Percentiles rank a stretch among this genome's conserved stretches.
Conservation (phyloP, 2,329 filamentous ascomycete genomes). For the Calonectria hongkongensis region DNA sequence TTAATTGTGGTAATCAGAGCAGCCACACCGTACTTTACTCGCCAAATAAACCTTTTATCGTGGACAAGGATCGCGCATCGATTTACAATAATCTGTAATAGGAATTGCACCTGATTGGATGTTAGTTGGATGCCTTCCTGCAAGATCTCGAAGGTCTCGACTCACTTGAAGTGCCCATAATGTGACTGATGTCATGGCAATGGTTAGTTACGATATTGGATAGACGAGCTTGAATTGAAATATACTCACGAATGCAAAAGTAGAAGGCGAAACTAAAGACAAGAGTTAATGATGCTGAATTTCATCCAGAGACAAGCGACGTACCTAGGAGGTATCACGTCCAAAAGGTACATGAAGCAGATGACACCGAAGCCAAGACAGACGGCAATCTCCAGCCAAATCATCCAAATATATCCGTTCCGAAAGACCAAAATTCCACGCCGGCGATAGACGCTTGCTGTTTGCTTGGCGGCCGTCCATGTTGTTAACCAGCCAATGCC, state of each 20-base stretch:
- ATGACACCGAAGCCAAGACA: conserved; percentile 22
- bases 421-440: conserved; percentile 6
- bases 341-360: conserved; percentile 18
- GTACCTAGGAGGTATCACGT: conserved; percentile 19
- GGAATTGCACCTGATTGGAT: conserved; percentile 1
- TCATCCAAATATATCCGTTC: conserved; percentile 17
- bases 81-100: conserved; percentile 18
- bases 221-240: background rate
- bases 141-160: no score
- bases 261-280: background rate
- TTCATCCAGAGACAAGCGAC: background rate
- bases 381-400: conserved; percentile 15
- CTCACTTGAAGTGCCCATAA: conserved; percentile 15
- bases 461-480: conserved; percentile 60
- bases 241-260: background rate
- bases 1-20: conserved; percentile 9
- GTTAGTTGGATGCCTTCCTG: background rate
- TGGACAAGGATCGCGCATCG: conserved; percentile 18
- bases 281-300: background rate
- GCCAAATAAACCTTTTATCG: conserved; percentile 16
- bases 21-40: conserved; percentile 13
- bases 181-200: background rate
- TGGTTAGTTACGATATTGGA: background rate
- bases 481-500: conserved; percentile 61
- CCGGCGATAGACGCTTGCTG: conserved; percentile 53